Base-by-base conservation (phyloP, 2,329 filamentous ascomycete species). In the Diaporthe ampelina region DNA sequence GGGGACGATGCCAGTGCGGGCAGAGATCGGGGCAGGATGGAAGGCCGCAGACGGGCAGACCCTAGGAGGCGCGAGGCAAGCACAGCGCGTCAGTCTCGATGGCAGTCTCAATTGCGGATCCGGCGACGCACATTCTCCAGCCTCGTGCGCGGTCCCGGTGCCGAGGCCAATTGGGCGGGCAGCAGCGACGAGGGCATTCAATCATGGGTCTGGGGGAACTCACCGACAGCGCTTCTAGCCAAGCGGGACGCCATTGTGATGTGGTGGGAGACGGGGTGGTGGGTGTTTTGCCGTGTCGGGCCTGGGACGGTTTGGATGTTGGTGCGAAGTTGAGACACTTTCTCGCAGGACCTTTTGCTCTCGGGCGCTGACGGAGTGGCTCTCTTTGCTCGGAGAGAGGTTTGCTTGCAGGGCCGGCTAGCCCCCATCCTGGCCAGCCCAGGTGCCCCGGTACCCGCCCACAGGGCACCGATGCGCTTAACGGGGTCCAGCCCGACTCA, bases 201-300 rank as follows among this genome's bases (percentile, higher is more conserved):
- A 37, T 37, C 37, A 5, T 80, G 76, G 75, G 48, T 70, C 76
- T 76, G 75, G 76, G 75, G 72, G 2, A 56, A 92, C 95, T 86
- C 92, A 98, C 96, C 94, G 88, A 96, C 89, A 88, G 95, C 95
- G 91, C 92, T 95, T 91, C 94, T 95, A 91, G 93, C 95, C 89
- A 98, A 91, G 91, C 95, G 95, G 88, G 95, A 98, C 91, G 96
- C 96, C 96, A 98, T 98, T 94, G 89, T 94, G 90, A 86, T 85
- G 88, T 89, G 85, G 86, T 87, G 85, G 86, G 85, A 86, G 87
- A 88, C 88, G 86, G 83, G 74, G 67, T 76, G 58, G 76, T 74
- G 74, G 58, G 70, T 59, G 72, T 40, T 65, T 57, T 65, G 61
- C 48, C 59, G 65, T 57, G 56, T 73, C 48, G 69, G 67, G 58